Evolutionary conservation across 2,329 filamentous ascomycete species (phyloP), one percentile per base, ranked within the genome.

Genomic region (Lasiodiplodia citricola): DNA sequence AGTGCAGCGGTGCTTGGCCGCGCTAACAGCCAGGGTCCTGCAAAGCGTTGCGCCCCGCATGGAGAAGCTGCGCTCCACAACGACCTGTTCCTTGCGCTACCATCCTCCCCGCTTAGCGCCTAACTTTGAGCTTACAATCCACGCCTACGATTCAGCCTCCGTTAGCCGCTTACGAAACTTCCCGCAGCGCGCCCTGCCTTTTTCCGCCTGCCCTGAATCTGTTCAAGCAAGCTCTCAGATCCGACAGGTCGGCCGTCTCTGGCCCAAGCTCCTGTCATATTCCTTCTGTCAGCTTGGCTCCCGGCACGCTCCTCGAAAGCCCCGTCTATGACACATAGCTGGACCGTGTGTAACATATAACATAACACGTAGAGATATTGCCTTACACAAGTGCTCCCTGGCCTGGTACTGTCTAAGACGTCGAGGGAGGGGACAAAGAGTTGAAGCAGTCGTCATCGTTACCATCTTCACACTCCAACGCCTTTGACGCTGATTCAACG

Each of bases 11-110:
- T 18, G 55, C 55, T 57, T n/a, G 55, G 18, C 31, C 35, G 57
- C 57, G 57, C 57, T 60, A 60, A 7, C 37, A 10, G 37, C 58
- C 41, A 63, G 44, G 58, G 58, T 51, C 28, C 41, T n/a, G 23
- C 31, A 35, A 28, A 47, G 18, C 41, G 13, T n/a, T 44, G 13
- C 57, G 41, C 58, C 58, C 58, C 58, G 58, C 58, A 44, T 37
- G 41, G 41, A 51, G 58, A 60, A 47, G 5, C 23, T 21, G 11
- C 7, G 25, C 58, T 62, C 58, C 58, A 37, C 28, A 28, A 28
- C 28, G 31, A 35, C 31, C 44, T 28, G 28, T 21, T 51, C 58
- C 14, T 50, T 21, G 41, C 18, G 25, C 23, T 62, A 25, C 10
- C 38, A 6, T 50, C 35, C 13, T 21, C 56, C 37, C 21, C 16